Evolutionary conservation across 2,329 filamentous ascomycete genomes (phyloP), one percentile per base, ranked within the genome.

Genomic region (Lasiodiplodia gonubiensis): DNA sequence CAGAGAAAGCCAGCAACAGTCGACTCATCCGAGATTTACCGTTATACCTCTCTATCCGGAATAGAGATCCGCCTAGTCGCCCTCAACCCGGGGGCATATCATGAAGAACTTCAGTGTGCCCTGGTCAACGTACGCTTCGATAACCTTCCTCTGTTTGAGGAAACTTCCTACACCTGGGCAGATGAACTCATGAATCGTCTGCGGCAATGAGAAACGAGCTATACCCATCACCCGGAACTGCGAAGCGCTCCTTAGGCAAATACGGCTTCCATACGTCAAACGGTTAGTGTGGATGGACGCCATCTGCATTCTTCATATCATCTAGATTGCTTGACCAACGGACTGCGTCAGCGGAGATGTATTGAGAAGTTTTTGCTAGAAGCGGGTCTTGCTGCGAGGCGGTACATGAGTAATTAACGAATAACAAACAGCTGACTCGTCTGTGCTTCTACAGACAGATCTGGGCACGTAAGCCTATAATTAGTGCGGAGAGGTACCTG

Each of bases 121-220:
- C 33, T 51, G 23, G 27, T 52, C 30, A 46, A 35, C 23, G 33
- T 27, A 0, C 18, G n/a, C 10, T 37, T 64, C 18, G 46, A 52
- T 35, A 35, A 39, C 5, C 42, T 51, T 37, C 60, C 48, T 3
- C 42, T 10, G 18, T 64, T 61, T 30, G 60, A 64, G 18, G 46
- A 46, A 12, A 30, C 51, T 30, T 64, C 60, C 30, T 64, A 64
- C 27, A 64, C 60, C 8, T 64, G 60, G 60, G 60, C 60, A 2
- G 46, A 64, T 21, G 18, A 10, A 4, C n/a, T 52, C 18, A 4
- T 11, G 4, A 2, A 33, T 64, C 10, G 8, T 23, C 18, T 64
- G 60, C 21, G 27, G 60, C 6, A 12, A n/a, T 11, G 2, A 10
- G 5, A 46, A 42, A 11, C 46, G 21, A 14, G 4, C 25, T 6